A percentile compares a stretch with the other conserved stretches of the same genome.
Evolutionary conservation across 1,284 basidiomycete genomes (phyloP).

Genomic region (Trametes pubescens): DNA sequence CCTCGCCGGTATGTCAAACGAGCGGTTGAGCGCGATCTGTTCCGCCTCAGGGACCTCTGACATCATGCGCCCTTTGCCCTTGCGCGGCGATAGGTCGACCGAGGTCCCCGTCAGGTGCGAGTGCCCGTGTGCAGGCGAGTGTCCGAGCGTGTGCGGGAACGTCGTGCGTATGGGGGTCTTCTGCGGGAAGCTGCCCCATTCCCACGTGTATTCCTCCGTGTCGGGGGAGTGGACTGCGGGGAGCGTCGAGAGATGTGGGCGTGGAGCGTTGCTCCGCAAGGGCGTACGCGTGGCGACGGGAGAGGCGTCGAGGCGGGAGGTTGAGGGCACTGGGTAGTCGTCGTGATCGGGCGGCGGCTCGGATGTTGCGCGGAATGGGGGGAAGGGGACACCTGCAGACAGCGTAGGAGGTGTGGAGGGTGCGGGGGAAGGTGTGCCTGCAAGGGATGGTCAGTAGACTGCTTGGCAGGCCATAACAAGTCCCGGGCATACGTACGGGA

Average conservation of each 20-base stretch:
- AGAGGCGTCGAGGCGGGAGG: slow-evolving; percentile 24
- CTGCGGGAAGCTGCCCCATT: slow-evolving; percentile 87
- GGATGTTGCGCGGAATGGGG: slow-evolving; percentile 58
- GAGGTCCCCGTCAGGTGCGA: slow-evolving; percentile 14
- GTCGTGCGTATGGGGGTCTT: slow-evolving; percentile 68
- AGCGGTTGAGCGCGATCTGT: slow-evolving; percentile 14
- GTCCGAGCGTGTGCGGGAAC: slow-evolving; percentile 45
- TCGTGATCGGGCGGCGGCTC: slow-evolving; percentile 60
- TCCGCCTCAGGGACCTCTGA: slow-evolving; percentile 25
- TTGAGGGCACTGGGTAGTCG: slow-evolving; percentile 30
- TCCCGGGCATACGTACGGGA: slow-evolving; percentile 28
- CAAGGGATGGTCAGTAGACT: neutral
- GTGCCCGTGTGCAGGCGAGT: slow-evolving; percentile 36
- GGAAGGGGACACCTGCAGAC: slow-evolving; percentile 43
- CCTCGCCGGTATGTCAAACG: neutral
- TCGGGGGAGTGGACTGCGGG: slow-evolving; percentile 27
- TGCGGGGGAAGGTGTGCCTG: slow-evolving; percentile 34
- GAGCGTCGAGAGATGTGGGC: slow-evolving; percentile 32
- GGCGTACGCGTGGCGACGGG: slow-evolving; percentile 27
- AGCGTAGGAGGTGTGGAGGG: slow-evolving; percentile 22
- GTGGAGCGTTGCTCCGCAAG: slow-evolving; percentile 23
- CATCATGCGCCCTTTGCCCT: slow-evolving; percentile 38
- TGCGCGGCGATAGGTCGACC: slow-evolving; percentile 26
- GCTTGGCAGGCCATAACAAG: neutral
- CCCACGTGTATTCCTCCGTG: slow-evolving; percentile 80